Percentiles rank a stretch among this genome's conserved stretches.
phyloP scores from a whole-genome alignment of 768 basidiomycete genomes.

The Suillus spraguei region DNA sequence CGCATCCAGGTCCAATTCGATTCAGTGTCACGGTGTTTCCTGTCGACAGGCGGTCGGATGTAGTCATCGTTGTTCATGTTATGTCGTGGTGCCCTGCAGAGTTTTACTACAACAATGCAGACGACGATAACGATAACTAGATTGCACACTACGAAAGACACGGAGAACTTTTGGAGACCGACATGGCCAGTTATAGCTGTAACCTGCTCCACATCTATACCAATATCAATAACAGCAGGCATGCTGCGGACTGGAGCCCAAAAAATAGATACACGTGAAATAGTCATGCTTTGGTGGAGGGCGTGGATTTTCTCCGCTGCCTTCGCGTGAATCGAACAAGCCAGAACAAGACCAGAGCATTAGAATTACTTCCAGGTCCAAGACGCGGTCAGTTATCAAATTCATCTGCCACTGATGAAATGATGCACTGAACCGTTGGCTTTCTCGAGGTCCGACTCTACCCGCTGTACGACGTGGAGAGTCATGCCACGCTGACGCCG shows the following conservation, averaged over 20 bases:
- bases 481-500: neutral
- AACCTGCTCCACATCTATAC: conserved; percentile 21
- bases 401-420: neutral
- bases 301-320: conserved; percentile 12
- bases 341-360: conserved; percentile 4
- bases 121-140: conserved; percentile 16
- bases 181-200: neutral
- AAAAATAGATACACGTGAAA: conserved; percentile 13
- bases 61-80: neutral
- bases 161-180: conserved; percentile 18
- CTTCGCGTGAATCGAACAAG: conserved; percentile 10
- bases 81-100: neutral
- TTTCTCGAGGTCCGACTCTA: too few relatives aligned
- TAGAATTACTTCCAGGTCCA: neutral
- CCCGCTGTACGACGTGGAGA: neutral
- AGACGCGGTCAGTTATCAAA: neutral
- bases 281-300: neutral
- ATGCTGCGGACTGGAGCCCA: conserved; percentile 15
- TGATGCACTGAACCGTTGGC: neutral
- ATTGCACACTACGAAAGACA: conserved; percentile 20
- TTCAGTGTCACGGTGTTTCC: conserved; percentile 17
- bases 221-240: neutral
- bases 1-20: conserved; percentile 10
- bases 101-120: conserved; percentile 6
- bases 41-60: neutral